Evolutionary conservation across 2,329 filamentous ascomycete species (phyloP).

Genomic region (Byssothecium circinans): DNA sequence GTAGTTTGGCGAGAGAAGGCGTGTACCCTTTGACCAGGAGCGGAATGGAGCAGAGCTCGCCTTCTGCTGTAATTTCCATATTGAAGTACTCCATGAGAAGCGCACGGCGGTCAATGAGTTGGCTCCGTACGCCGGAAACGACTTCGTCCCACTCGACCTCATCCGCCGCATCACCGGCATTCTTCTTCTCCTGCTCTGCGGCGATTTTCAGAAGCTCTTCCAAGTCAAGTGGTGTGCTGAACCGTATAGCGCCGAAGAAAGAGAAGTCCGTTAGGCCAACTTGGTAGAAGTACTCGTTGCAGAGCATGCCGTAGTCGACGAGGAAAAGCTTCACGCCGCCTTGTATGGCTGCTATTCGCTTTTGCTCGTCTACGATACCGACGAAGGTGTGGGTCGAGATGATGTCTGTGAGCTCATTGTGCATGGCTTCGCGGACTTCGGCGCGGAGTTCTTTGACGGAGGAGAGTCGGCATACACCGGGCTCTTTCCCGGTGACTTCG

Average conservation of each 20-base stretch:
- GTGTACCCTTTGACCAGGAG: slow-evolving; percentile 87
- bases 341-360: slow-evolving; percentile 89
- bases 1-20: slow-evolving; percentile 82
- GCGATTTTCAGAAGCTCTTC: slow-evolving; percentile 71
- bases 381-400: slow-evolving; percentile 90
- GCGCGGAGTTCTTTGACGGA: slow-evolving; percentile 84
- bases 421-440: slow-evolving; percentile 77
- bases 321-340: slow-evolving; percentile 89
- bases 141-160: slow-evolving; percentile 67
- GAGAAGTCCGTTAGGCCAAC: slow-evolving; percentile 92
- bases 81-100: slow-evolving; percentile 95
- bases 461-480: slow-evolving; percentile 71
- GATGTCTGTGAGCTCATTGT: slow-evolving; percentile 82
- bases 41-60: slow-evolving; percentile 77
- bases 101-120: slow-evolving; percentile 74
- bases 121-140: slow-evolving; percentile 64
- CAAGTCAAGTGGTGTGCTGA: slow-evolving; percentile 74
- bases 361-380: slow-evolving; percentile 83
- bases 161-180: slow-evolving; percentile 32
- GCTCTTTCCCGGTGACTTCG: slow-evolving; percentile 69
- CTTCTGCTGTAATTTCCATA: slow-evolving; percentile 75
- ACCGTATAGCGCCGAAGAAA: slow-evolving; percentile 84
- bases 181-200: slow-evolving; percentile 66
- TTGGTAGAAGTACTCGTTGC: slow-evolving; percentile 92
- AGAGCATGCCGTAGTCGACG: slow-evolving; percentile 86